Base-by-base conservation (phyloP, 305 asterid species). In the Solanum hybrid region DNA sequence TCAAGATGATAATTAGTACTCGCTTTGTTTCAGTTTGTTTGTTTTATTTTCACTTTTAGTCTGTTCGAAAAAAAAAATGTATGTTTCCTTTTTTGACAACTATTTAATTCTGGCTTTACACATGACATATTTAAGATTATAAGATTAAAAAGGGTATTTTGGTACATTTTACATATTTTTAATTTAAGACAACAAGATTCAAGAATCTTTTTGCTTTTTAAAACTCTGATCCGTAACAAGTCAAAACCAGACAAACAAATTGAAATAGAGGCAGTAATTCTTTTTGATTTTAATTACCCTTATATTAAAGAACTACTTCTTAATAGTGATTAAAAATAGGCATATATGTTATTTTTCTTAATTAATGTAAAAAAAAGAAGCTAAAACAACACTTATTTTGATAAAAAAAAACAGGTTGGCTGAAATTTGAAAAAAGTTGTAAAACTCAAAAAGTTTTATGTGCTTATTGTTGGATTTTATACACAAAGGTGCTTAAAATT, bases 221-320 rank as follows among this genome's bases (percentile, higher is more conserved):
- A 22, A 7, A 60, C 12, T 22, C 5, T 0, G 12, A 0, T 22
- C 0, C 1, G 0, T 8, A 9, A 22, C 0, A 60, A 60, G 27
- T 60, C 12, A 60, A 60, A 20, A 0, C 0, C 5, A 22, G 12
- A 60, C 2, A 60, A 60, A 60, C 11, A 60, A 60, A 20, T 60
- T 60, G 3, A 60, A 8, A 60, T 3, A 2, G 0, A 60, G 0
- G 27, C 0, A 20, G 27, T 60, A 20, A 66, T 66, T 66, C 3
- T 71, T 71, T 71, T 24, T 2, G 0, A 5, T 2, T 10, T 0
- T 32, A 31, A 31, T 31, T 24, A 12, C 17, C 3, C 31, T 71
- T 24, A 60, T 51, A 51, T 22, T 1, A 51, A 51, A 51, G 9
- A 51, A 51, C 66, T 51, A 51, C n/a, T 6, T 51, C 1, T 16